Base-by-base conservation (phyloP, 805 yeast genomes). In the Cyberlindnera mississippiensis region DNA sequence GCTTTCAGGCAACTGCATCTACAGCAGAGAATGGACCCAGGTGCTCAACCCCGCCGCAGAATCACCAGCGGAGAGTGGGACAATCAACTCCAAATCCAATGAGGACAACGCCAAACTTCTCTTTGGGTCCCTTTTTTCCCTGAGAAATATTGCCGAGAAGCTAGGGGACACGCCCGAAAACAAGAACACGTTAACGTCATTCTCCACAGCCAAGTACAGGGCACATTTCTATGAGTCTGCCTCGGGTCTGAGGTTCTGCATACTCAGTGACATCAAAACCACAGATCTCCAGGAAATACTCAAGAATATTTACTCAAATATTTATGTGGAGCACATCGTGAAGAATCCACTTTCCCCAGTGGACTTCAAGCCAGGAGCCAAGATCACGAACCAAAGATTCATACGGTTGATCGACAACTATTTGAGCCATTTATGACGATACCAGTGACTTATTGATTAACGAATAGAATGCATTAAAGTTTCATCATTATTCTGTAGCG, bases 121-220 rank as follows among this genome's bases (percentile, higher is more conserved):
- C 12, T 93, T 87, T 59, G 99, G 99, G 11, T 78, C 86, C 30
- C 68, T 87, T 9, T 85, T 80, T 59, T 88, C 96, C 11, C 63
- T 91, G 46, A 73, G 89, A 39, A 86, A 82, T 48, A 76, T 93
- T 29, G 75, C 91, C 0, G 70, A 77, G n/a, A 81, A 74, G 46
- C 56, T 79, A 11, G 61, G 61, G 49, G 66, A 47, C 58, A 58
- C 56, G 51, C 59, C 48, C 33, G 64, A 63, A 16, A 57, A 54
- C 6, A 53, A 61, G 12, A 60, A 63, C 38, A 53, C 59, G 7
- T 67, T 81, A 37, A 67, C 67, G 28, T 73, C 82, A 2, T 80
- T 78, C 52, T 64, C 83, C n/a, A 86, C 96, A 1, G 79, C 86
- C 2, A 75, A 76, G 47, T 90, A 83, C 61, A 73, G 90, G 48